A percentile compares a stretch with the other conserved stretches of the same genome.
phyloP scores from a whole-genome alignment of 1,284 basidiomycete species.

The Boletus holoroseus region DNA sequence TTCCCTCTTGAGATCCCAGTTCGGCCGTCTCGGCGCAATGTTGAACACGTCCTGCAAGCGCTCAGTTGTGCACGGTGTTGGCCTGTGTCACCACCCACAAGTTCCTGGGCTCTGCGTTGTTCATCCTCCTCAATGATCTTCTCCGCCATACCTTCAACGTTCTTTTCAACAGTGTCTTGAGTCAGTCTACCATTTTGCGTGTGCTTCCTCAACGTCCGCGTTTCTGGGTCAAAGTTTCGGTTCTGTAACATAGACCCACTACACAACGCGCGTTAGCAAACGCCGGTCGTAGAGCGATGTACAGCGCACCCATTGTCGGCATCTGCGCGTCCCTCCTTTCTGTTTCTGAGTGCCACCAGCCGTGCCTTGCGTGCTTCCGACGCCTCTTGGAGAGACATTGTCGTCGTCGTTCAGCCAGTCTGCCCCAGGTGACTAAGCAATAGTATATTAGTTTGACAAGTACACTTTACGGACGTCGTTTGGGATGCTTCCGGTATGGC shows the following conservation, averaged over 20 bases:
- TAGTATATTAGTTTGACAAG: background rate
- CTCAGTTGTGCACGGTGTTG: slow-evolving; percentile 9
- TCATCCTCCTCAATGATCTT: slow-evolving; percentile 83
- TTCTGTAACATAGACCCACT: slow-evolving; percentile 61
- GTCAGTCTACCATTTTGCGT: slow-evolving; percentile 48
- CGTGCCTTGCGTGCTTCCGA: slow-evolving; percentile 85
- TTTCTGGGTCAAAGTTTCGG: slow-evolving; percentile 83
- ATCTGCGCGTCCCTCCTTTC: slow-evolving; percentile 60
- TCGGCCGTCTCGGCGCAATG: slow-evolving; percentile 92
- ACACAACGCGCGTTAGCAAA: slow-evolving; percentile 1
- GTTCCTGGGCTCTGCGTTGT: slow-evolving; percentile 75
- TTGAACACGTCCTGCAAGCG: slow-evolving; percentile 81
- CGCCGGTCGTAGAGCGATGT: background rate
- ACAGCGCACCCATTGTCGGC: slow-evolving; percentile 32
- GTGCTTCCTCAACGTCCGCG: slow-evolving; percentile 69
- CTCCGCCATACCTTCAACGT: slow-evolving; percentile 80
- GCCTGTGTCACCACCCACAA: slow-evolving; percentile 51
- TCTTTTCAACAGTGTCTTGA: slow-evolving; percentile 84
- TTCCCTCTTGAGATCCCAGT: slow-evolving; percentile 97
- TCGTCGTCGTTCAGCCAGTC: slow-evolving; percentile 1
- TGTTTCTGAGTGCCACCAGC: slow-evolving; percentile 72
- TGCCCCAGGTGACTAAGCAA: slow-evolving; percentile 27
- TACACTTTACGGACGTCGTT: background rate
- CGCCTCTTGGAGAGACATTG: slow-evolving; percentile 78
- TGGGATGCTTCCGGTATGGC: slow-evolving; percentile 39